Percentiles rank a stretch among this genome's conserved stretches.
phyloP scores from a whole-genome alignment of 2,329 filamentous ascomycete genomes.

The Talaromyces sp. region DNA sequence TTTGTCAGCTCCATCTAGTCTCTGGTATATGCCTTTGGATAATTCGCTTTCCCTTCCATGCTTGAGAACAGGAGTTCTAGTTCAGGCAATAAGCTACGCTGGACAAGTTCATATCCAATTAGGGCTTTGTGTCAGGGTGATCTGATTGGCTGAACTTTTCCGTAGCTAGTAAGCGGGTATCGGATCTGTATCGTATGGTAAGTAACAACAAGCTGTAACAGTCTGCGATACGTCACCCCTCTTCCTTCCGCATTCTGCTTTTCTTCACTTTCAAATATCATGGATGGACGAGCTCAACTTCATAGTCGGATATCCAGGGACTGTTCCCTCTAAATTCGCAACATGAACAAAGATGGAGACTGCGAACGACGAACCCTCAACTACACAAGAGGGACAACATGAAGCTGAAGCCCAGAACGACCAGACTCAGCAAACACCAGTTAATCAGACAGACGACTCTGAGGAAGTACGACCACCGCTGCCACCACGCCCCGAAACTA shows the following conservation, averaged over 20 bases:
- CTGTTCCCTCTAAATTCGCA: neutral
- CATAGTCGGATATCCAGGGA: neutral
- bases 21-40: no score
- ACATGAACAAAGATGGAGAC: constrained; percentile 17
- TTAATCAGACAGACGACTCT: constrained; percentile 25
- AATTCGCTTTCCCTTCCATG: no score
- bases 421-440: neutral
- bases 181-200: neutral
- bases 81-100: no score
- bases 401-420: neutral
- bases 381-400: constrained; percentile 17
- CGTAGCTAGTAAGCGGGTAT: neutral
- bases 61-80: no score
- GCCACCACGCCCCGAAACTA: constrained; percentile 44
- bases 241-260: neutral
- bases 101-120: no score
- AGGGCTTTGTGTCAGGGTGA: no score
- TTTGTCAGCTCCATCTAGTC: no score
- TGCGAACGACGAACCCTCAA: constrained; percentile 16
- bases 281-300: neutral
- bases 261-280: neutral
- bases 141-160: no score
- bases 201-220: neutral
- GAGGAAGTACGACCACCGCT: constrained; percentile 44
- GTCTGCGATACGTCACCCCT: constrained; percentile 9